These are phyloP conservation scores for Pisolithus microcarpus DNA, from an alignment of 768 basidiomycete genomes.

Conservation along the genomic window DNA sequence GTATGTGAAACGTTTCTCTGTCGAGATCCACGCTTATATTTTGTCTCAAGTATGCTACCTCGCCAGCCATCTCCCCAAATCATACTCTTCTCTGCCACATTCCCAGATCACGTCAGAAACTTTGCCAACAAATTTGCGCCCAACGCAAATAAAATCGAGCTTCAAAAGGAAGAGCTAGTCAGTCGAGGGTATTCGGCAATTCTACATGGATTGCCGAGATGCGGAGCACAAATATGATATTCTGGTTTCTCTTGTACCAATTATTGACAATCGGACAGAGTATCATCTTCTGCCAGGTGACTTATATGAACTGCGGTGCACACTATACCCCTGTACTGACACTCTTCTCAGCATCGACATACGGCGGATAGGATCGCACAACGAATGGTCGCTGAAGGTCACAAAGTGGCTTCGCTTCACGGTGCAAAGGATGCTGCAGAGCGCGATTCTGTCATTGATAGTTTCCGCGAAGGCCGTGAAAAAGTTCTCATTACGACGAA, in stretches of 20 bases:
- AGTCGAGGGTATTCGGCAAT: constrained; percentile 91
- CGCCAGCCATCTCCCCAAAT: constrained; percentile 58
- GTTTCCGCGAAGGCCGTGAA: constrained; percentile 91
- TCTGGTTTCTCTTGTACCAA: constrained; percentile 79
- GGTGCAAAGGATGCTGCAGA: constrained; percentile 87
- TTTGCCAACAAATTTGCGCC: constrained; percentile 94
- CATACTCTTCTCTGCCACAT: constrained; percentile 96
- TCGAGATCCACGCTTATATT: constrained; percentile 9
- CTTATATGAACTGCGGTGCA: constrained; percentile 15
- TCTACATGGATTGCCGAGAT: constrained; percentile 93
- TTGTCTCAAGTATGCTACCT: constrained; percentile 47
- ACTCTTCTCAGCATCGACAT: constrained; percentile 58
- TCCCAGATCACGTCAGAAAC: constrained; percentile 86
- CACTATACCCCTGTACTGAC: background rate
- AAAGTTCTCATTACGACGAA: constrained; percentile 99
- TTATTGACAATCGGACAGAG: constrained; percentile 94
- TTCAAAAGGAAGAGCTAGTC: constrained; percentile 90
- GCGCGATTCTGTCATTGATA: constrained; percentile 89
- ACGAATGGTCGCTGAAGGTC: constrained; percentile 88
- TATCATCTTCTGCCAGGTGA: constrained; percentile 94
- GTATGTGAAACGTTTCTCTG: constrained; percentile 36
- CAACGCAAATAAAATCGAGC: constrained; percentile 90
- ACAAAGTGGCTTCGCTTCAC: constrained; percentile 93
- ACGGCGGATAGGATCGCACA: constrained; percentile 89
- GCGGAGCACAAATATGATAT: constrained; percentile 96